These are phyloP conservation scores for Schizosaccharomyces octosporus DNA, from an alignment of 805 yeast species.

Conservation along the genomic window DNA sequence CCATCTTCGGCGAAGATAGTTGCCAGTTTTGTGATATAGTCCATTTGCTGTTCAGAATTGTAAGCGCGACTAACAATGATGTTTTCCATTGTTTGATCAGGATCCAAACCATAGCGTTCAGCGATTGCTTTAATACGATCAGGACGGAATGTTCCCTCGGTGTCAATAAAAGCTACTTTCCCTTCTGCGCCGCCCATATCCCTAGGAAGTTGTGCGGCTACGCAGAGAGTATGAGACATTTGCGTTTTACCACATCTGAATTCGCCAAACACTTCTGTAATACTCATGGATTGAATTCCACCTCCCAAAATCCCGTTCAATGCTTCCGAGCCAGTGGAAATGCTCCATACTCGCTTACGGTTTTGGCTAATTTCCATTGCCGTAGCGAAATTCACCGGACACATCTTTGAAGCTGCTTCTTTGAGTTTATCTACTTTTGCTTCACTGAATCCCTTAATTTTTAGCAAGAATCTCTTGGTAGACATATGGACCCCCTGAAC, in stretches of 20 bases:
- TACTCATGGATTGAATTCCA: conserved; percentile 51
- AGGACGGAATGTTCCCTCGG: conserved; percentile 65
- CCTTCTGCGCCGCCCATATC: conserved; percentile 61
- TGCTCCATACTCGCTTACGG: conserved; percentile 34
- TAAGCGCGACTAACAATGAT: conserved; percentile 54
- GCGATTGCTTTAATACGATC: conserved; percentile 43
- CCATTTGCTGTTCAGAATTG: conserved; percentile 60
- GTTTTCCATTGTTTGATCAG: conserved; percentile 38
- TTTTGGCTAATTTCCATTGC: conserved; percentile 45
- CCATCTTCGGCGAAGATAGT: conserved; percentile 37
- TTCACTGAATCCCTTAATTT: conserved; percentile 50
- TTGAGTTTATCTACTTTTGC: conserved; percentile 56
- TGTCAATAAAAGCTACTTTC: conserved; percentile 53
- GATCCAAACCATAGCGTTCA: conserved; percentile 40
- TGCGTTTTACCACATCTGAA: conserved; percentile 69
- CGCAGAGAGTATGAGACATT: conserved; percentile 53
- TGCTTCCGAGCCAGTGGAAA: conserved; percentile 51
- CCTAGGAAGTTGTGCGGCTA: conserved; percentile 38
- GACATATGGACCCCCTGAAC: conserved; percentile 26
- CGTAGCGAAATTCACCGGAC: conserved; percentile 43
- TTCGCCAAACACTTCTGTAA: conserved; percentile 61
- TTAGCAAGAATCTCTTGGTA: conserved; percentile 36
- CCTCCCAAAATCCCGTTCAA: conserved; percentile 44
- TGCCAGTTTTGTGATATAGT: conserved; percentile 42
- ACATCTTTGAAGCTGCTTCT: conserved; percentile 41